Percentiles rank a stretch among this genome's conserved stretches.
These are phyloP conservation scores for Sutorius eximius DNA, from an alignment of 1,284 basidiomycete species.

Conservation along the genomic window DNA sequence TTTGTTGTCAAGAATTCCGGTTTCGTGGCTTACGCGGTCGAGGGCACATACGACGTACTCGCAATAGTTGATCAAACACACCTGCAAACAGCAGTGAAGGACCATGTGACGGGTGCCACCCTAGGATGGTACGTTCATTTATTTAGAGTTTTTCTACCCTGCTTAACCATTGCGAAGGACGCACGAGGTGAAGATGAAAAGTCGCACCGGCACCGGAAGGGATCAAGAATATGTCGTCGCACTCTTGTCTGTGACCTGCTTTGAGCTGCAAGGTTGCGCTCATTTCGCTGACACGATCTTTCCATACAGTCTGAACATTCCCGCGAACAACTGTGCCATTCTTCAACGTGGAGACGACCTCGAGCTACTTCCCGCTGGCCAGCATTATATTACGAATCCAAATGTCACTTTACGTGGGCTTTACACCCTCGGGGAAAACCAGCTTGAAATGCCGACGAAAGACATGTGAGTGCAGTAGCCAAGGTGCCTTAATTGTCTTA, in stretches of 20 bases:
- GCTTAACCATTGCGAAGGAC: slow-evolving; percentile 38
- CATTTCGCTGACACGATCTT: slow-evolving; percentile 3
- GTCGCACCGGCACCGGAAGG: slow-evolving; percentile 43
- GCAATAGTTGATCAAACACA: slow-evolving; percentile 81
- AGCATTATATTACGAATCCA: slow-evolving; percentile 79
- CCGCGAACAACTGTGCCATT: slow-evolving; percentile 81
- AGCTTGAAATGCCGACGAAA: slow-evolving; percentile 81
- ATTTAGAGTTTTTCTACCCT: neutral
- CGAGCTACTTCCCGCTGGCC: slow-evolving; percentile 71
- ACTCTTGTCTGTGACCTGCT: slow-evolving; percentile 54
- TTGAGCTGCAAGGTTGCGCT: neutral
- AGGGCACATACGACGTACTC: slow-evolving; percentile 73
- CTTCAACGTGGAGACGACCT: slow-evolving; percentile 78
- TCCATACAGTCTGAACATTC: slow-evolving; percentile 64
- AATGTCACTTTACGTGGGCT: slow-evolving; percentile 75
- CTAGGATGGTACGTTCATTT: slow-evolving; percentile 50
- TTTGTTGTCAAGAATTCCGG: slow-evolving; percentile 78
- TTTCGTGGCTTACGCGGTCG: slow-evolving; percentile 72
- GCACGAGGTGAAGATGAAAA: slow-evolving; percentile 74
- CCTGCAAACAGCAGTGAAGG: slow-evolving; percentile 57
- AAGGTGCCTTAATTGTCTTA: neutral
- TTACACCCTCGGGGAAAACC: slow-evolving; percentile 77
- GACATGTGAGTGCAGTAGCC: slow-evolving; percentile 58
- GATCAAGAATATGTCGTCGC: slow-evolving; percentile 71
- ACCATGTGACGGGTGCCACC: slow-evolving; percentile 56